Evolutionary conservation across 495 filamentous ascomycete species (phyloP), one percentile per base, ranked within the genome.

Genomic region (Staphylotrichum longicolle): DNA sequence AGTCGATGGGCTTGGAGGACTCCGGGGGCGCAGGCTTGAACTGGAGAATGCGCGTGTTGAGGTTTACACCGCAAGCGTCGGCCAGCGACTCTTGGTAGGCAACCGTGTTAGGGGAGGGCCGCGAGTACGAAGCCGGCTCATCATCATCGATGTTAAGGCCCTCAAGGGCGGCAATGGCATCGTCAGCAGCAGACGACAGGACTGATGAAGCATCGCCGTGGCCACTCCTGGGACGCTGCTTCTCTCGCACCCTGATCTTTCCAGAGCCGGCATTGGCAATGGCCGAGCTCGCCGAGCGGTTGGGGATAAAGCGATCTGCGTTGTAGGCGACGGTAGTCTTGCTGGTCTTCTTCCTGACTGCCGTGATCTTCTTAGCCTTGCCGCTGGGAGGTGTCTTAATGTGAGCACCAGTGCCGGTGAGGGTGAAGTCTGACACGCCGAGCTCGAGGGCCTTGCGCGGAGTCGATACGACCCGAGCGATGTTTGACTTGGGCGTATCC

Each of bases 1-100:
- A 85, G 70, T 99, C 95, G 72, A 98, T 96, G 20, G 95, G 95
- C 81, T 96, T 96, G 12, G 92, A 95, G 0, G 93, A 96, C 79
- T 98, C 94, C 3, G 94, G 94, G 10, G 94, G 86, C 0, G 93
- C 91, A 10, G 94, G 94, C 86, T 99, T 98, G 83, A 96, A 99
- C 32, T 93, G 89, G n/a, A 99, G 85, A 62, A 99, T 99, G 48
- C 94, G 90, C 56, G 91, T 93, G 77, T 91, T 96, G 53, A 97
- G 82, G 66, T 83, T 91, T 45, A 99, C 90, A 47, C 93, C 95
- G 70, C 94, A 98, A 20, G 94, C 94, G 57, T 86, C 85, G 34
- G 94, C 93, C 44, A 99, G 78, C 0, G 92, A 93, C 35, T 94
- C 93, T 75, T 96, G 87, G 70, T 97, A 99, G 0, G 95, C 94